These are phyloP conservation scores for Brassica carinata DNA, from an alignment of 345 rosid genomes.

Conservation along the genomic window DNA sequence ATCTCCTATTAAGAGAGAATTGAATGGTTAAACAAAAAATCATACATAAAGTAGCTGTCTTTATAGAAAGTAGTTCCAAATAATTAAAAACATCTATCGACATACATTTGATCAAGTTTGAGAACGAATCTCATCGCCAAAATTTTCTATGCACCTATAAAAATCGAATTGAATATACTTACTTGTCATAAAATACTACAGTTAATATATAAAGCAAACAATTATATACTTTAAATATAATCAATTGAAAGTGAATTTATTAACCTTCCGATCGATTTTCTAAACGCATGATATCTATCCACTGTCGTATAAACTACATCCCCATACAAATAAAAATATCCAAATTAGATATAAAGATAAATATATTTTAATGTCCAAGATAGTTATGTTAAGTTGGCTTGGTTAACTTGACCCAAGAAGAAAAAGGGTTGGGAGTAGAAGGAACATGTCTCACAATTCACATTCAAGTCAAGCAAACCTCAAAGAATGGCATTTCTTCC, in stretches of 20 bases:
- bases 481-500: no score
- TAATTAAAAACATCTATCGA: not conserved
- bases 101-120: constrained; percentile 23
- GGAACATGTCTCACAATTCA: no score
- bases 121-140: not conserved
- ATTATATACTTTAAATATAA: not conserved
- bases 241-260: not conserved
- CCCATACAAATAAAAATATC: not conserved
- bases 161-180: not conserved
- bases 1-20: constrained; percentile 11
- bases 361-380: not conserved
- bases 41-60: not conserved
- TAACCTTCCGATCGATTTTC: not conserved
- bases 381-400: not conserved
- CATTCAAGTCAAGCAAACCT: no score
- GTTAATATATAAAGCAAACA: not conserved
- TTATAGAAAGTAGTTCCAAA: not conserved
- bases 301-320: not conserved
- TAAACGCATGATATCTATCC: not conserved
- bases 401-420: not conserved
- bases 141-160: not conserved
- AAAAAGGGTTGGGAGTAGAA: no score
- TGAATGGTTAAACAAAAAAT: not conserved
- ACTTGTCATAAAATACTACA: not conserved
- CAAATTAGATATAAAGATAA: not conserved